Conservation (phyloP, 2,329 filamentous ascomycete species). For the Penicillium italicum region DNA sequence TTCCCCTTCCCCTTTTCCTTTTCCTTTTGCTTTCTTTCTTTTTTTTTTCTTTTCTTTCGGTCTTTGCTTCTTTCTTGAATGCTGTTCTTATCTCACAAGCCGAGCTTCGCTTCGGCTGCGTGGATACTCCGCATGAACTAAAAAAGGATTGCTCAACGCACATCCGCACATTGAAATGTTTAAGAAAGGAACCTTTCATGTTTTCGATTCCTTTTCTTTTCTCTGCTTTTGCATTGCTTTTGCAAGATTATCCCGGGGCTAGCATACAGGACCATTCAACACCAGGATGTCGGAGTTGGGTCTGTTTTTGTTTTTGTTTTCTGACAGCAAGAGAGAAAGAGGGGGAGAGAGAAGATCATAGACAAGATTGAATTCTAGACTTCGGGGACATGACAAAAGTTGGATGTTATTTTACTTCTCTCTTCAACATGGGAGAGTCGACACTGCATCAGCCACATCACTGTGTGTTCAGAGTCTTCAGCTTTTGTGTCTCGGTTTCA, state of each 20-base stretch:
- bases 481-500: background rate
- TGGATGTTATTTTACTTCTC: constrained; percentile 11
- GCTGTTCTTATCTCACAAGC: background rate
- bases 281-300: constrained; percentile 24
- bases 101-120: background rate
- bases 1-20: background rate
- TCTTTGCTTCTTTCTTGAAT: background rate
- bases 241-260: background rate
- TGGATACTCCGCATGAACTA: background rate
- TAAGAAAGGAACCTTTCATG: background rate
- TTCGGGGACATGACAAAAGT: constrained; percentile 10
- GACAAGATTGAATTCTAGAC: background rate
- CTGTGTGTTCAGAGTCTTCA: background rate
- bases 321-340: background rate
- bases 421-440: constrained; percentile 27
- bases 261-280: constrained; percentile 9
- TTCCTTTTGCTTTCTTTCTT: background rate
- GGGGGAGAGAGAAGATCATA: background rate
- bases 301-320: background rate
- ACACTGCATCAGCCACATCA: background rate
- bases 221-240: background rate
- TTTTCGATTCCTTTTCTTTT: background rate
- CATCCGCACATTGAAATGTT: background rate
- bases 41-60: background rate
- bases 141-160: background rate